Percentiles rank a stretch among this genome's conserved stretches.
Conservation (phyloP, 2,329 filamentous ascomycete species). For the Paracoccidioides lutzii region DNA sequence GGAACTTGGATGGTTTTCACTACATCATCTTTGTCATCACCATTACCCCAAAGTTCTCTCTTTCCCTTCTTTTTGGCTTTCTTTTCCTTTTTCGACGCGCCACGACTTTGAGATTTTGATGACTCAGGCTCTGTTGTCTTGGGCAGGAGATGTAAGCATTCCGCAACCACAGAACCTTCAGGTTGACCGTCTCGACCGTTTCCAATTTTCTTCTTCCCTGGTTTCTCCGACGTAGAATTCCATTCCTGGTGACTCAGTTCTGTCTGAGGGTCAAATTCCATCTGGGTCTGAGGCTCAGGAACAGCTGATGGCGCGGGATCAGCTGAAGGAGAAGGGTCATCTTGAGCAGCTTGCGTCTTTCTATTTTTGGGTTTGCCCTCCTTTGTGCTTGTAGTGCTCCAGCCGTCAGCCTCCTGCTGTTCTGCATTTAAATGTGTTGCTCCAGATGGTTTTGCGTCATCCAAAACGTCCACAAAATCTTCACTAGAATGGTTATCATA, state of each 20-base stretch:
- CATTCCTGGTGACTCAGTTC: neutral
- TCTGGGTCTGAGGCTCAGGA: neutral
- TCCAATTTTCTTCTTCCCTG: conserved; percentile 11
- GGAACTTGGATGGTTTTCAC: neutral
- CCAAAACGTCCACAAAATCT: neutral
- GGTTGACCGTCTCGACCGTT: conserved; percentile 1
- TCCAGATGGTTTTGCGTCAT: neutral
- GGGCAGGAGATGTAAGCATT: neutral
- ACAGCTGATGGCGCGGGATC: neutral
- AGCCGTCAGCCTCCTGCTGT: neutral
- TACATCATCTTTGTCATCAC: neutral
- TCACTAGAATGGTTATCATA: neutral
- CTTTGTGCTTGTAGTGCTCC: neutral
- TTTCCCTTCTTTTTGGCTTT: conserved; percentile 14
- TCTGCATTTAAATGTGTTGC: neutral
- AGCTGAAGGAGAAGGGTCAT: conserved; percentile 1
- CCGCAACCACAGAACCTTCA: neutral
- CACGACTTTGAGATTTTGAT: conserved; percentile 8
- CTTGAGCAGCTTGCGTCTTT: conserved; percentile 7
- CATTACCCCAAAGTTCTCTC: neutral
- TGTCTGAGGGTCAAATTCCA: neutral
- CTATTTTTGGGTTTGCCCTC: conserved; percentile 1
- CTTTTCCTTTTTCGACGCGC: conserved; percentile 14
- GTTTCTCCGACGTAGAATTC: conserved; percentile 1
- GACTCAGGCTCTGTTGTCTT: neutral